Conservation (phyloP, 129 eudicot genomes). For the Saposhnikovia divaricata region DNA sequence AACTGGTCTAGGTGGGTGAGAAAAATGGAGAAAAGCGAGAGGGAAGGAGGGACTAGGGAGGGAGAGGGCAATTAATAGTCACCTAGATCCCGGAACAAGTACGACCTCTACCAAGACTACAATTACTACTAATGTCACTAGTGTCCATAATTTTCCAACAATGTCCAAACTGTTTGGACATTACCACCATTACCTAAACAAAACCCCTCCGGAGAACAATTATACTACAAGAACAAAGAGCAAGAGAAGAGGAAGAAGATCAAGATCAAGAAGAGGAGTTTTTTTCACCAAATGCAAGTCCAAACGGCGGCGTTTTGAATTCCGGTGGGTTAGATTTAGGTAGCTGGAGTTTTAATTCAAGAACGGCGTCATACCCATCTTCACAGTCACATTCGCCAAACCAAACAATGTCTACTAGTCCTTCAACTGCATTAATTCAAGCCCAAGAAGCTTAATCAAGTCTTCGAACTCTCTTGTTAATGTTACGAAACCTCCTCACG, state of each 20-base stretch:
- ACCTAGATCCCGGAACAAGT: not conserved
- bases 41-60: not conserved
- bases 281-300: conserved; percentile 43
- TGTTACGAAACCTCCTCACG: conserved; percentile 24
- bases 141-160: not conserved
- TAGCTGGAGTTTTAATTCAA: conserved; percentile 24
- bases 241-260: not conserved
- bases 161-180: conserved; percentile 35
- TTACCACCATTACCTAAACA: conserved; percentile 79
- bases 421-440: conserved; percentile 22
- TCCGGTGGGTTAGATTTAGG: conserved; percentile 12
- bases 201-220: conserved; percentile 13
- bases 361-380: conserved; percentile 17
- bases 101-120: conserved; percentile 11
- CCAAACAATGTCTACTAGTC: conserved; percentile 24
- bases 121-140: not conserved
- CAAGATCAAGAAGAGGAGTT: conserved; percentile 38
- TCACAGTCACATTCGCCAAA: conserved; percentile 20
- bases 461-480: conserved; percentile 31
- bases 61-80: not conserved
- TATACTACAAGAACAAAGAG: not conserved
- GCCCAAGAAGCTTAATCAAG: conserved; percentile 25
- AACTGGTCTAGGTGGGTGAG: not conserved
- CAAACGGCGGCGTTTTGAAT: not conserved
- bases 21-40: not conserved